Percentiles rank a stretch among this genome's conserved stretches.
Evolutionary conservation across 192 early-diverging fungal species (phyloP).

Genomic region (Podila epigama): DNA sequence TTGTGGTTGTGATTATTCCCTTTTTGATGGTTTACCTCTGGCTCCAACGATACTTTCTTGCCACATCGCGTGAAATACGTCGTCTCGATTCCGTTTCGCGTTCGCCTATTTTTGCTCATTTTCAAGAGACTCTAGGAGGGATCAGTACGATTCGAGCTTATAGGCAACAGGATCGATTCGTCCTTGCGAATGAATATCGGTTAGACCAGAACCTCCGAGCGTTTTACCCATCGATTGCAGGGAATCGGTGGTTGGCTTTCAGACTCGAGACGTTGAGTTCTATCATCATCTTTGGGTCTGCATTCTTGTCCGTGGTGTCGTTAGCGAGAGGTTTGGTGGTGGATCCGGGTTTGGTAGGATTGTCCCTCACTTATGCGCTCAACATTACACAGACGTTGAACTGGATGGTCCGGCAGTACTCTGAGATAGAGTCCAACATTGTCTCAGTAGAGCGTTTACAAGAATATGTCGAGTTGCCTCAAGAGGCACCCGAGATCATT

Average conservation of each 20-base stretch:
- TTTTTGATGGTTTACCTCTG: constrained; percentile 64
- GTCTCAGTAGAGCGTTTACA: constrained; percentile 75
- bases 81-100: constrained; percentile 72
- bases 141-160: constrained; percentile 82
- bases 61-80: constrained; percentile 83
- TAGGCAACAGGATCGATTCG: constrained; percentile 63
- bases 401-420: constrained; percentile 86
- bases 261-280: constrained; percentile 84
- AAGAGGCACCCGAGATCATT: constrained; percentile 78
- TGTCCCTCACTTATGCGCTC: constrained; percentile 71
- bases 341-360: constrained; percentile 74
- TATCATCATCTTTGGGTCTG: constrained; percentile 79
- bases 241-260: constrained; percentile 72
- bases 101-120: constrained; percentile 73
- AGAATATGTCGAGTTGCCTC: constrained; percentile 79
- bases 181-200: constrained; percentile 64
- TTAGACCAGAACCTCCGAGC: constrained; percentile 80
- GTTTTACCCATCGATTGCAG: constrained; percentile 73
- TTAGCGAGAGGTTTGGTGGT: constrained; percentile 55
- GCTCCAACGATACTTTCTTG: constrained; percentile 69
- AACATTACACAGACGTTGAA: constrained; percentile 81
- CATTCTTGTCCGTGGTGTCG: constrained; percentile 71
- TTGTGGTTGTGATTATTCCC: constrained; percentile 63
- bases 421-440: constrained; percentile 80
- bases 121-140: constrained; percentile 76